phyloP scores from a whole-genome alignment of 129 eudicot species.

The Centella asiatica region DNA sequence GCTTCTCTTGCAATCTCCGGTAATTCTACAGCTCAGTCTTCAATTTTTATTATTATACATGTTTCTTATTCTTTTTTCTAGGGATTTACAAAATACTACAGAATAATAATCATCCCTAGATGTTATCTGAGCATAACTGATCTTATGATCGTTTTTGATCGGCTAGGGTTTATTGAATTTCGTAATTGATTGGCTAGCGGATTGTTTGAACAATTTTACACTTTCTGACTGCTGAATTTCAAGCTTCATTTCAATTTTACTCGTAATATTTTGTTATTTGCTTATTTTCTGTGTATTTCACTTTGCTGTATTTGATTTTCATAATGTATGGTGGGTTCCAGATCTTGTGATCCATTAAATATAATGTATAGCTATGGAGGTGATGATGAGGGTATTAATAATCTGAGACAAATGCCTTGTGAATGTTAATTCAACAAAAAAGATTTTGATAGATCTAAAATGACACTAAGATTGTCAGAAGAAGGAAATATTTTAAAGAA shows the following conservation, averaged over 20 bases:
- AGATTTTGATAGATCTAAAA: too few relatives aligned
- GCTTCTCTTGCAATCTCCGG: conserved; percentile 51
- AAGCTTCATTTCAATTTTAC: neutral
- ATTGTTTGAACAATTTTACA: neutral
- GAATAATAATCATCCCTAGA: too few relatives aligned
- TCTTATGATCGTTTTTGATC: neutral
- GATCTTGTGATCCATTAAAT: neutral
- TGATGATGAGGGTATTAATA: neutral
- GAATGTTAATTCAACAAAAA: too few relatives aligned
- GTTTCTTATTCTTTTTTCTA: neutral
- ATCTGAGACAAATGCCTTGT: too few relatives aligned
- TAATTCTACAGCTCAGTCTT: conserved; percentile 1
- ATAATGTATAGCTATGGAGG: neutral
- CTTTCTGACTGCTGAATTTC: neutral
- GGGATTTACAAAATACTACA: neutral
- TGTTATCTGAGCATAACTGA: neutral
- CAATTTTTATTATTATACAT: neutral
- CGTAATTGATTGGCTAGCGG: neutral
- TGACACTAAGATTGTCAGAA: neutral
- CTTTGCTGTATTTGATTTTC: neutral
- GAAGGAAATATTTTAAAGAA: neutral
- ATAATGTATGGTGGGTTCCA: neutral
- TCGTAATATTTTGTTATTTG: too few relatives aligned
- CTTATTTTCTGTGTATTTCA: neutral
- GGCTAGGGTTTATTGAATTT: neutral